These are phyloP conservation scores for Macroventuria anomochaeta DNA, from an alignment of 2,329 filamentous ascomycete genomes.

Conservation along the genomic window DNA sequence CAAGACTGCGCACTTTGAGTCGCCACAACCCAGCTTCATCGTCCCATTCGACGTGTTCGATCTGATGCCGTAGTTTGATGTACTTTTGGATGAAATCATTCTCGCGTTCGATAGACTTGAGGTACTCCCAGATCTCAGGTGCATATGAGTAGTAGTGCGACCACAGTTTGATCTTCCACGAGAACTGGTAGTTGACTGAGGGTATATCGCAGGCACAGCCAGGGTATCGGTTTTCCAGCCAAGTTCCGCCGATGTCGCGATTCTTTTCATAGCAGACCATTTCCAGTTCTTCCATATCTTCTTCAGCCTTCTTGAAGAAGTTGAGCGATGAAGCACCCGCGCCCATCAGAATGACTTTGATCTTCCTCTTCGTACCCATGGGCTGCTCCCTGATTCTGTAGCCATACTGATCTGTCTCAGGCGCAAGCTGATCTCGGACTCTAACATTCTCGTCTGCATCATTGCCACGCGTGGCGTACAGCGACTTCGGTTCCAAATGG, in stretches of 20 bases:
- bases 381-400: slow-evolving; percentile 54
- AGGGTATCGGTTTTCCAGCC: slow-evolving; percentile 52
- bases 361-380: slow-evolving; percentile 50
- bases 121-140: slow-evolving; percentile 58
- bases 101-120: slow-evolving; percentile 51
- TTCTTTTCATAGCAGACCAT: slow-evolving; percentile 54
- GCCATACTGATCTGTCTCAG: slow-evolving; percentile 49
- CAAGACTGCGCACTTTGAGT: slow-evolving; percentile 21
- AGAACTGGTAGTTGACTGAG: slow-evolving; percentile 51
- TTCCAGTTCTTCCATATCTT: slow-evolving; percentile 50
- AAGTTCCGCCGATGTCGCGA: slow-evolving; percentile 51
- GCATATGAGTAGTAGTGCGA: slow-evolving; percentile 52
- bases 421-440: slow-evolving; percentile 39
- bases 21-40: slow-evolving; percentile 24
- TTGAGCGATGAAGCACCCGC: slow-evolving; percentile 53
- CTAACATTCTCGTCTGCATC: slow-evolving; percentile 34
- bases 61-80: slow-evolving; percentile 25
- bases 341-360: slow-evolving; percentile 53
- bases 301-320: slow-evolving; percentile 54
- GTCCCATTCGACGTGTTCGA: slow-evolving; percentile 32
- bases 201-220: slow-evolving; percentile 49
- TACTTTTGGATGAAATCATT: slow-evolving; percentile 44
- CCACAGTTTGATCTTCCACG: slow-evolving; percentile 59
- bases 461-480: slow-evolving; percentile 27
- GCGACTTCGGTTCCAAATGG: slow-evolving; percentile 28